These are phyloP conservation scores for Madurella mycetomatis DNA, from an alignment of 2,329 filamentous ascomycete species.

Conservation along the genomic window DNA sequence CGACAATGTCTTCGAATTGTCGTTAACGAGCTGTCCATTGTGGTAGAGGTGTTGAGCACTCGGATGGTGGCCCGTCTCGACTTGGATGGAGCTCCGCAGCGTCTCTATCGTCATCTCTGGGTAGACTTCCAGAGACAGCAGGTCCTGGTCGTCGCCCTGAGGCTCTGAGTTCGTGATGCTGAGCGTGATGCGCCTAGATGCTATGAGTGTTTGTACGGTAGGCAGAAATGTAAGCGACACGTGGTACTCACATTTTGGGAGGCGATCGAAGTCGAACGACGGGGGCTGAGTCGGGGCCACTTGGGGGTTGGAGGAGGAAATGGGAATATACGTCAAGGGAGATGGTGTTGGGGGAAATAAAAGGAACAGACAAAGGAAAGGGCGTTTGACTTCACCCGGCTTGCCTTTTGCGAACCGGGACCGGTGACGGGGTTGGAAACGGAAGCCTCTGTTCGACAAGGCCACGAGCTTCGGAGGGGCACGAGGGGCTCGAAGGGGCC, in stretches of 20 bases:
- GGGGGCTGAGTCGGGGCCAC: background rate
- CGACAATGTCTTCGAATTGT: conserved; percentile 76
- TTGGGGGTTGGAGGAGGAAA: background rate
- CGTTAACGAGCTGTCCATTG: conserved; percentile 75
- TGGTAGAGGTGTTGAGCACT: conserved; percentile 80
- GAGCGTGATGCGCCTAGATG: conserved; percentile 77
- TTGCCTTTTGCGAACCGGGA: conserved; percentile 1
- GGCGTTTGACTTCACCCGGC: conserved; percentile 1
- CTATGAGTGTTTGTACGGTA: background rate
- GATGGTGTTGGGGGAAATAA: background rate
- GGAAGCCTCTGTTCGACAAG: background rate
- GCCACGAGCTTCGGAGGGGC: conserved; percentile 5
- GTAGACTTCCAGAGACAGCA: conserved; percentile 78
- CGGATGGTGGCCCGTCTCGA: conserved; percentile 70
- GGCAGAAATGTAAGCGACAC: background rate
- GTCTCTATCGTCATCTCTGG: conserved; percentile 77
- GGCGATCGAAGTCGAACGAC: background rate
- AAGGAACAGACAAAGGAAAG: background rate
- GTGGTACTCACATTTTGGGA: conserved; percentile 10
- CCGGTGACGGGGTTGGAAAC: background rate
- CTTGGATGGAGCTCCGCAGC: conserved; percentile 82
- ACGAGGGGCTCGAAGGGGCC: conserved; percentile 12
- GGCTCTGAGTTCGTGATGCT: conserved; percentile 73
- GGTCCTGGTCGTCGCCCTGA: conserved; percentile 59
- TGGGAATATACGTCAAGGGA: background rate